phyloP scores from a whole-genome alignment of 2,329 filamentous ascomycete species.

The Claviceps lovelessii region DNA sequence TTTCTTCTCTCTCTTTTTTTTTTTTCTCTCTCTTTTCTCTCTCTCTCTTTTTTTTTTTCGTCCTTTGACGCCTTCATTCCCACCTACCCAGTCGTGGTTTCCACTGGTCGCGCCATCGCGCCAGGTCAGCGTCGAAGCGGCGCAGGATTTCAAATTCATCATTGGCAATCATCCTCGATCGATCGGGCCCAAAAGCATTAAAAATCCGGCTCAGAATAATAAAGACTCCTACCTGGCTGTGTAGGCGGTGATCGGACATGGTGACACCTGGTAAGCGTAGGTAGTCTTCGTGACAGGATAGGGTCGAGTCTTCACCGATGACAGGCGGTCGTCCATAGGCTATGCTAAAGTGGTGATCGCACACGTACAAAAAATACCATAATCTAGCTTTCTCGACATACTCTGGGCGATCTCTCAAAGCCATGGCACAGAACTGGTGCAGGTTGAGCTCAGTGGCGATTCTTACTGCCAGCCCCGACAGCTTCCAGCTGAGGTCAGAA shows the following conservation, averaged over 20 bases:
- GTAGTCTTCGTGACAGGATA: conserved; percentile 42
- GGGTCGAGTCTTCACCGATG: conserved; percentile 41
- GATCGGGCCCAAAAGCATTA: conserved; percentile 43
- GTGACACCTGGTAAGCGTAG: conserved; percentile 34
- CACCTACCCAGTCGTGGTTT: conserved; percentile 18
- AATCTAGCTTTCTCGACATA: conserved; percentile 42
- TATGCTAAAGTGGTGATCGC: conserved; percentile 52
- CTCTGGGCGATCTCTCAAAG: conserved; percentile 27
- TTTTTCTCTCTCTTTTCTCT: too few species aligned
- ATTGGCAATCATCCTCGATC: conserved; percentile 20
- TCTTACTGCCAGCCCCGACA: conserved; percentile 43
- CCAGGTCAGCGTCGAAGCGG: conserved; percentile 18
- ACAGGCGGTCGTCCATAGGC: conserved; percentile 45
- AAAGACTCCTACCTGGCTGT: conserved; percentile 46
- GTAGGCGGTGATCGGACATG: conserved; percentile 38
- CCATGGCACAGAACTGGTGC: conserved; percentile 37
- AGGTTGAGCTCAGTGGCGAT: conserved; percentile 44
- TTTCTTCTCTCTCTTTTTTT: not conserved
- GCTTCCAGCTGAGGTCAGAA: conserved; percentile 39
- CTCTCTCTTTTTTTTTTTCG: not conserved
- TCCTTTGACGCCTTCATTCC: too few species aligned
- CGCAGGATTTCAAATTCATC: conserved; percentile 20
- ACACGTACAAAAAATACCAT: conserved; percentile 51
- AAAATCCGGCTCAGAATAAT: conserved; percentile 45
- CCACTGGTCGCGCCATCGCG: conserved; percentile 24